Base-by-base conservation (phyloP, 2,329 filamentous ascomycete species). In the Colletotrichum neosansevieriae region DNA sequence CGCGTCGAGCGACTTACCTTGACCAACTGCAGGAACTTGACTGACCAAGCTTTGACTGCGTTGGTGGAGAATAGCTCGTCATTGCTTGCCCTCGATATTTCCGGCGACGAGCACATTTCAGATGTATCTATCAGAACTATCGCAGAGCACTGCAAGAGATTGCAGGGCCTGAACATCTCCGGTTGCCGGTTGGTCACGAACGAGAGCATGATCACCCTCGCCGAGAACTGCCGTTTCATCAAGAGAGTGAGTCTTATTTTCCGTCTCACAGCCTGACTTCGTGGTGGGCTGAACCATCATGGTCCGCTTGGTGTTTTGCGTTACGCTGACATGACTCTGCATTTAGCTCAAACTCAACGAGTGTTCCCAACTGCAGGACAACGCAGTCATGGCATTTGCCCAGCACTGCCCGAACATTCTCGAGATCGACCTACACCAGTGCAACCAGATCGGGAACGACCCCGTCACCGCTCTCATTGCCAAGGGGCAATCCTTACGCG, bases 151-250 rank as follows among this genome's bases (percentile, higher is more conserved):
- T 98, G 96, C 79, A 86, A 88, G 56, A 89, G 93, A 59, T 85
- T 99, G 7, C 96, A 99, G 79, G 96, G 96, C 3, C 83, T 99
- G 58, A 99, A 99, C 76, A 91, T 99, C 71, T 95, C 95, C 2
- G 91, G 89, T 61, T 99, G 96, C 82, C 88, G 86, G 69, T 91
- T 88, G 75, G 90, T 98, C 59, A 94, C 94, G 7, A 95, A 97
- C 75, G 92, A 94, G 59, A 96, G 94, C 59, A 85, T 99, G 79
- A 88, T 94, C 56, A 84, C 86, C 12, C 87, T 99, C 36, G 95
- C 96, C 6, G 85, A 92, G 76, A 94, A 83, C 75, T 98, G 96
- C 82, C 90, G 87, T 72, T 93, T 92, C 75, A 88, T 99, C 73
- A 98, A 98, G 82, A 85, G 94, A 76, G 92, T 94, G 83, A 75